A percentile compares a stretch with the other conserved stretches of the same genome.
phyloP scores from a whole-genome alignment of 306 rosid genomes.

The Trichosanthes truncata region DNA sequence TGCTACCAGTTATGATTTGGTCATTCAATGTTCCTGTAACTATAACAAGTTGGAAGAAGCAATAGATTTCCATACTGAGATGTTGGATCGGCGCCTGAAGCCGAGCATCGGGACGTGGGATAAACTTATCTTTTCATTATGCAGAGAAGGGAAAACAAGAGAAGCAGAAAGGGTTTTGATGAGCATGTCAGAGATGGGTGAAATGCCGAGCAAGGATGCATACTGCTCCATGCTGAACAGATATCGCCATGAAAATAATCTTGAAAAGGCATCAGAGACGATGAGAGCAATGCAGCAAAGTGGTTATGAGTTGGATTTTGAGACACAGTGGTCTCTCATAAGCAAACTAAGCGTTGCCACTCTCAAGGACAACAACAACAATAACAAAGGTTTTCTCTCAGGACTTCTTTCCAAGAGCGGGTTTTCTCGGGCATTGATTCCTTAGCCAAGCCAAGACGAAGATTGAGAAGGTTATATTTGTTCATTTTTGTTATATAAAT shows the following conservation, averaged over 20 bases:
- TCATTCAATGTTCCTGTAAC: slow-evolving; percentile 46
- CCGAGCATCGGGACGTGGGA: slow-evolving; percentile 42
- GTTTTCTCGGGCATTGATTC: slow-evolving; percentile 24
- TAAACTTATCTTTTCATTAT: slow-evolving; percentile 37
- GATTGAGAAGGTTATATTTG: background rate
- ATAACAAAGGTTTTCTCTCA: slow-evolving; percentile 53
- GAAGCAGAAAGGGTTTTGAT: slow-evolving; percentile 55
- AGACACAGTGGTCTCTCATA: slow-evolving; percentile 85
- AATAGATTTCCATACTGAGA: slow-evolving; percentile 53
- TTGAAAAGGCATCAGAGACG: slow-evolving; percentile 50
- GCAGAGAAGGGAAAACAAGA: slow-evolving; percentile 44
- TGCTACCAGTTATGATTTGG: slow-evolving; percentile 56
- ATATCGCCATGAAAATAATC: slow-evolving; percentile 47
- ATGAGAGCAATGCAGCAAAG: slow-evolving; percentile 67
- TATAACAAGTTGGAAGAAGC: slow-evolving; percentile 39
- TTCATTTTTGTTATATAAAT: background rate
- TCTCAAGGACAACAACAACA: slow-evolving; percentile 24
- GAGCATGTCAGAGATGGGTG: slow-evolving; percentile 40
- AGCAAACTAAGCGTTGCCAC: slow-evolving; percentile 44
- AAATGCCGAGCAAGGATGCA: slow-evolving; percentile 59
- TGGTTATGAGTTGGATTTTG: slow-evolving; percentile 79
- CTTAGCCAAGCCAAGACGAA: slow-evolving; percentile 3
- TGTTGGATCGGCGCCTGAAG: slow-evolving; percentile 43
- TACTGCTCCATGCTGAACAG: slow-evolving; percentile 37
- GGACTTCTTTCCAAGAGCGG: slow-evolving; percentile 74